phyloP scores from a whole-genome alignment of 306 rosid genomes.

The Cucumis cinereus region DNA sequence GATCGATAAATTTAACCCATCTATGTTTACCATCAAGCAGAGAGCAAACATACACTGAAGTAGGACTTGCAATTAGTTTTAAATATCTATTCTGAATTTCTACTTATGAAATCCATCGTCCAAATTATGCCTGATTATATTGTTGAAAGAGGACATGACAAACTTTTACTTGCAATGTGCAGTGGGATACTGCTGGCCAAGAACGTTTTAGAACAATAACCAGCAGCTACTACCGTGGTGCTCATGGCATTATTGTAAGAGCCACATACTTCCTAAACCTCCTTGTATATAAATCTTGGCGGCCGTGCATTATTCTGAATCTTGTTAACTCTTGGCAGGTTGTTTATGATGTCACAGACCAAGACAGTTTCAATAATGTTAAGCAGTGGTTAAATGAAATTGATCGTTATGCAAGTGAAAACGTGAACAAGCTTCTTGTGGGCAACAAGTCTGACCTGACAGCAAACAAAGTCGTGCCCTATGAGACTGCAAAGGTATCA shows the following conservation, averaged over 20 bases:
- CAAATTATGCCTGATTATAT: background rate
- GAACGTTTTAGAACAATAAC: conserved; percentile 98
- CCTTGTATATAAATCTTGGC: background rate
- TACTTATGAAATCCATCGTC: background rate
- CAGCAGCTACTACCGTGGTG: conserved; percentile 99
- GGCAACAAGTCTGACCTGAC: conserved; percentile 61
- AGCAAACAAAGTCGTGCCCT: conserved; percentile 62
- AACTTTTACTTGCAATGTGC: conserved; percentile 10
- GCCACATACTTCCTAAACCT: background rate
- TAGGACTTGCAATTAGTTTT: background rate
- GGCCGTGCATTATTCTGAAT: conserved; percentile 8
- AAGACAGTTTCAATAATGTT: conserved; percentile 70
- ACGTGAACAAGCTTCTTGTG: conserved; percentile 67
- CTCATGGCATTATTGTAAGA: conserved; percentile 95
- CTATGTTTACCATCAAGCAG: background rate
- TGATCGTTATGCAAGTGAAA: conserved; percentile 76
- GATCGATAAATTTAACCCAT: background rate
- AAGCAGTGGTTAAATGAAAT: conserved; percentile 78
- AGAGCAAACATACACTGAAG: background rate
- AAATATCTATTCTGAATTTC: background rate
- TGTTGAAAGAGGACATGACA: background rate
- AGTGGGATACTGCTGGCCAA: conserved; percentile 99
- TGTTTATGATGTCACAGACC: conserved; percentile 77
- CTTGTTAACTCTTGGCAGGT: conserved; percentile 25
- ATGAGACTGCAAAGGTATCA: conserved; percentile 56